Base-by-base conservation (phyloP, 208 protist species). In the Vickermania spadyakhi region DNA sequence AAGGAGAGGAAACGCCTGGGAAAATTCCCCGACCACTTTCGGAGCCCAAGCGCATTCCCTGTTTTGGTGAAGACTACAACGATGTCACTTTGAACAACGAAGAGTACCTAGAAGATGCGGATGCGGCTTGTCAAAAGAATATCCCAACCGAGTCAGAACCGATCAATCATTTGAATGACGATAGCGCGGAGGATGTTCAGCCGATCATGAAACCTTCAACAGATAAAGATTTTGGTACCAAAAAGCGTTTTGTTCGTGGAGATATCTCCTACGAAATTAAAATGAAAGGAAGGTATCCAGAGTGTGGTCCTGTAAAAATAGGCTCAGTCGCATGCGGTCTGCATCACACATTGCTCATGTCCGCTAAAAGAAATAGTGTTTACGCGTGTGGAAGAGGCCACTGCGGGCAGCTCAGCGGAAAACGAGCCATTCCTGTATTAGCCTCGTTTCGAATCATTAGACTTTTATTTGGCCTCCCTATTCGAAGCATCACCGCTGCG, bases 351-450 rank as follows among this genome's bases (percentile, higher is more conserved):
- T 73, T 94, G 5, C 67, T 94, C 18, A 61, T 89, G 23, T 77
- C 86, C 23, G 55, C 52, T 21, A 64, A 53, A 4, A 58, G 74
- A 27, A 88, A 87, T 58, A 62, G 56, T 41, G 77, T 94, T 25
- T 91, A 91, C 59, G 79, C 64, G 27, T 91, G 84, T 60, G 87
- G 87, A 14, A 77, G 77, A 36, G 81, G 87, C 7, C 54, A 81
- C 52, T 56, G 62, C 30, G 87, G 87, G 13, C 81, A 91, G 68
- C 72, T 91, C 2, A 81, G 83, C 5, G 73, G 73, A 21, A 68
- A 67, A 26, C 72, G 69, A 31, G 52, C 60, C 60, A 55, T 73
- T 21, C 68, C 72, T 18, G 54, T 86, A 14, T 81, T 91, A 63
- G 72, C 84, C 1, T 69, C 67, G 18, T 90, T 86, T 31, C 79